These are phyloP conservation scores for Thielaviopsis euricoi DNA, from an alignment of 2,329 filamentous ascomycete species.

Conservation along the genomic window DNA sequence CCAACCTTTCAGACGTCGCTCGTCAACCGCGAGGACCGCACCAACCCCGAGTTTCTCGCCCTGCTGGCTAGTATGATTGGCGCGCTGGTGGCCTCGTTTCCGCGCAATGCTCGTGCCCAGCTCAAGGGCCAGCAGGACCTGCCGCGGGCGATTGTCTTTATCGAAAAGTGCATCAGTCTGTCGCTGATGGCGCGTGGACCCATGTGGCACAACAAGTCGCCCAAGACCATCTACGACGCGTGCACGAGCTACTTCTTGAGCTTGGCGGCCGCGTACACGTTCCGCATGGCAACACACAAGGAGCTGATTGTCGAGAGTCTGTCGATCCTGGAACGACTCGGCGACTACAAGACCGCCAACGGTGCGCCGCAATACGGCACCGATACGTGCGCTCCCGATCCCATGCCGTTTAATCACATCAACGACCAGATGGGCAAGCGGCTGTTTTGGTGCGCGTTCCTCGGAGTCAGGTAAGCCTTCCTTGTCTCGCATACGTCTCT, in stretches of 20 bases:
- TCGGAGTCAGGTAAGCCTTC: slow-evolving; percentile 44
- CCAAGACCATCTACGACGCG: slow-evolving; percentile 35
- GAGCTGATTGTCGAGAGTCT: slow-evolving; percentile 59
- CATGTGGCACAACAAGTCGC: slow-evolving; percentile 29
- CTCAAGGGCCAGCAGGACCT: slow-evolving; percentile 52
- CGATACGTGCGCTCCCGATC: slow-evolving; percentile 25
- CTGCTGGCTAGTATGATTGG: slow-evolving; percentile 61
- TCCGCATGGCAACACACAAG: slow-evolving; percentile 49
- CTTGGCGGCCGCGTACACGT: slow-evolving; percentile 48
- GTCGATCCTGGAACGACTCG: slow-evolving; percentile 27
- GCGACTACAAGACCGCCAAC: slow-evolving; percentile 11
- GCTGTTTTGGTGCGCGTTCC: slow-evolving; percentile 72
- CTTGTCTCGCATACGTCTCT: not conserved
- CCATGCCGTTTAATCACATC: slow-evolving; percentile 46
- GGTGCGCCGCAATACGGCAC: slow-evolving; percentile 23
- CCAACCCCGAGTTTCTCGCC: slow-evolving; percentile 50
- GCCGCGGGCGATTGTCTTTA: slow-evolving; percentile 50
- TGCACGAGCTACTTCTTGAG: slow-evolving; percentile 64
- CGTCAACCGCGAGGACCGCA: slow-evolving; percentile 47
- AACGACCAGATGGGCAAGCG: slow-evolving; percentile 58
- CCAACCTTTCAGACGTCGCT: slow-evolving; percentile 59
- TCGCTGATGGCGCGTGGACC: slow-evolving; percentile 50
- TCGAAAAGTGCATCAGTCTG: slow-evolving; percentile 54
- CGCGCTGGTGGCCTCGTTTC: slow-evolving; percentile 58
- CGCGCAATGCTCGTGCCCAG: slow-evolving; percentile 51